These are phyloP conservation scores for Aspergillus awamori DNA, from an alignment of 2,329 filamentous ascomycete species.

Conservation along the genomic window DNA sequence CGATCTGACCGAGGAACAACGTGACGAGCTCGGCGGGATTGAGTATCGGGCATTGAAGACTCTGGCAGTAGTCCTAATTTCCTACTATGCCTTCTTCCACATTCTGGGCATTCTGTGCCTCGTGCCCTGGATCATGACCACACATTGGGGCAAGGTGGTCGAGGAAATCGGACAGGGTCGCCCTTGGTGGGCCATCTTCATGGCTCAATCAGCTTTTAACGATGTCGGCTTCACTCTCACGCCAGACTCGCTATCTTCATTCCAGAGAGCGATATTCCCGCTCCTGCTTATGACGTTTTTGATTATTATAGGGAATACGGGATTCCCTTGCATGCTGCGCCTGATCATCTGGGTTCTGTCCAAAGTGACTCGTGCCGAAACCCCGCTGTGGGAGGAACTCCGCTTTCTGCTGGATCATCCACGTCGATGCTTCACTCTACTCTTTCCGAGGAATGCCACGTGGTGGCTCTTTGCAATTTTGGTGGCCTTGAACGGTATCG, in stretches of 20 bases:
- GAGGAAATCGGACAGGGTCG: slow-evolving; percentile 62
- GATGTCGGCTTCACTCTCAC: slow-evolving; percentile 94
- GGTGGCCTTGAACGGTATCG: slow-evolving; percentile 76
- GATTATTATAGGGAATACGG: slow-evolving; percentile 93
- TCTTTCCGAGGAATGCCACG: slow-evolving; percentile 86
- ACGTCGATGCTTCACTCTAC: slow-evolving; percentile 89
- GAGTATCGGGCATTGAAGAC: slow-evolving; percentile 93
- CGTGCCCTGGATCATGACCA: slow-evolving; percentile 75
- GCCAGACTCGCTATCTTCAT: slow-evolving; percentile 90
- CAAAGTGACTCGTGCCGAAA: slow-evolving; percentile 64
- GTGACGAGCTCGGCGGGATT: slow-evolving; percentile 93
- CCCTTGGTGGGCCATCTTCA: slow-evolving; percentile 92
- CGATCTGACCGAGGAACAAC: slow-evolving; percentile 83
- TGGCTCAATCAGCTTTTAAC: slow-evolving; percentile 84
- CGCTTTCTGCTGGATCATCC: slow-evolving; percentile 91
- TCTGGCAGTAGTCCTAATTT: slow-evolving; percentile 73
- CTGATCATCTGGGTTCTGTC: slow-evolving; percentile 86
- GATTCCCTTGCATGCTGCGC: slow-evolving; percentile 90
- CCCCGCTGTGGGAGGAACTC: slow-evolving; percentile 83
- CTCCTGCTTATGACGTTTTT: slow-evolving; percentile 80
- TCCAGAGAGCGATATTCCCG: slow-evolving; percentile 74
- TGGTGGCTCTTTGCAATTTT: slow-evolving; percentile 96
- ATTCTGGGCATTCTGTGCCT: slow-evolving; percentile 73
- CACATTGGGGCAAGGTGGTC: slow-evolving; percentile 68
- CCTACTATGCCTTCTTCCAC: slow-evolving; percentile 84